Conservation (phyloP, 768 basidiomycete genomes). For the Lactarius akahatsu region DNA sequence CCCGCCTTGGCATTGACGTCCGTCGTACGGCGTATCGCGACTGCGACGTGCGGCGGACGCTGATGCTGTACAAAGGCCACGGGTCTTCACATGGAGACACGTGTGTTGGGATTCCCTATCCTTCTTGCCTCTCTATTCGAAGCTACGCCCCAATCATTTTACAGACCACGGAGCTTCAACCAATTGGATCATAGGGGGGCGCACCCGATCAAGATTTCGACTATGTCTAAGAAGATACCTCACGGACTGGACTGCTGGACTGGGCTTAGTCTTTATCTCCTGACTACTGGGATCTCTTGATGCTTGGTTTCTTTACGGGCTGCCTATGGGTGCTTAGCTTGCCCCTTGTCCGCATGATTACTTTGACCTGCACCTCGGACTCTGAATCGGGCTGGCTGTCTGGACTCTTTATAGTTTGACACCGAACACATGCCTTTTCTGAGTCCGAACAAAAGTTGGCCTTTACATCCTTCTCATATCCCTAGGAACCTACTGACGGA, state of each 20-base stretch:
- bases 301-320: conserved; percentile 3
- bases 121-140: neutral
- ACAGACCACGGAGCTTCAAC: neutral
- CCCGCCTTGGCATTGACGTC: conserved; percentile 9
- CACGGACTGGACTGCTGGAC: neutral
- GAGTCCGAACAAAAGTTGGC: no score
- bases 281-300: neutral
- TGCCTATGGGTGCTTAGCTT: neutral
- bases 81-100: neutral
- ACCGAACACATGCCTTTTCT: neutral
- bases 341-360: neutral
- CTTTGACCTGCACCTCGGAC: neutral
- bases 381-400: neutral
- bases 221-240: neutral
- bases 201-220: conserved; percentile 15
- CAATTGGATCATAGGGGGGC: conserved; percentile 3
- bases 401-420: neutral
- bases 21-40: conserved; percentile 13
- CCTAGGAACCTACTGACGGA: no score
- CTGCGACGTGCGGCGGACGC: conserved; percentile 9
- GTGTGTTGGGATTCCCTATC: neutral
- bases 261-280: neutral
- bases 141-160: neutral
- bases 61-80: neutral
- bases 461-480: no score